Evolutionary conservation across 2,329 filamentous ascomycete genomes (phyloP), one percentile per base, ranked within the genome.

Genomic region (Mycosphaerella sp.): DNA sequence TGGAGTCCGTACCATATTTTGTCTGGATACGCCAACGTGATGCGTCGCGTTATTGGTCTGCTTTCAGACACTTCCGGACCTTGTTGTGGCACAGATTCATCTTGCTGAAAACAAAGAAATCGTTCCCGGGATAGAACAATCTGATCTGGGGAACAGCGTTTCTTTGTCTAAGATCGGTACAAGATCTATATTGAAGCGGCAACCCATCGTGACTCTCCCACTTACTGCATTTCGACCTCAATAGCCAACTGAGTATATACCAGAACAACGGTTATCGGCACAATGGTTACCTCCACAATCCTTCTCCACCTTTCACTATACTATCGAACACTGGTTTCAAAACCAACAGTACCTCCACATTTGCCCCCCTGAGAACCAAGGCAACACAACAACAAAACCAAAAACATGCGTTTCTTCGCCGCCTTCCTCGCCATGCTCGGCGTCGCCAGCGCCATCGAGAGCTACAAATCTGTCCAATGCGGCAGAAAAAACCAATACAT

Each of bases 401-500:
- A 17, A 17, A 1, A 17, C 26, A 53, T 53, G 50, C 43, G 36
- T 11, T 14, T 40, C 42, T n/a, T 47, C 9, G 10, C 32, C 45
- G 7, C 34, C 31, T 42, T 47, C 34, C 39, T 38, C n/a, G 40
- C 40, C n/a, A 6, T 46, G n/a, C 17, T 45, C 4, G 50, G 29
- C 7, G 8, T 53, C 34, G 32, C 39, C 23, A 8, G 12, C 43
- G 12, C 9, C 36, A 23, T 29, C 6, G 42, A 9, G 26, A 21
- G 8, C n/a, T 7, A 5, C 42, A n/a, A 11, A n/a, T 21, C 43
- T 17, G 34, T 41, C 1, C 31, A 31, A 38, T 56, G 54, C 46
- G 41, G 31, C n/a, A 17, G 23, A 31, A 56, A 49, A 21, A 56
- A 56, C 41, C 14, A 29, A 3, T 50, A 41, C 49, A 31, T 56